Conservation (phyloP, 2,329 filamentous ascomycete genomes). For the Tympanopsis confertula region DNA sequence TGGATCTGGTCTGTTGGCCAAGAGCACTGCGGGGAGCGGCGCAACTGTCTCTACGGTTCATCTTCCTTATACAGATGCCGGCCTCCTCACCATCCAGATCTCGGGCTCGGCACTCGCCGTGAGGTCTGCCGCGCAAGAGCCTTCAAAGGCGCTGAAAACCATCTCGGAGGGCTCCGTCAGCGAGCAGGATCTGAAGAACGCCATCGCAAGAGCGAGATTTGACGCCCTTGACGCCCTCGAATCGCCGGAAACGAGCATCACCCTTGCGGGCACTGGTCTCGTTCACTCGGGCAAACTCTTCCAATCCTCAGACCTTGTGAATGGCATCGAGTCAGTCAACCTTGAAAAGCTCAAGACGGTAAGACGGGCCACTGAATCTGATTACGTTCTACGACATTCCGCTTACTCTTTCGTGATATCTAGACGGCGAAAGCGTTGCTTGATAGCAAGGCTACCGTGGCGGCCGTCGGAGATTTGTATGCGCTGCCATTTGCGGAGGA, state of each 20-base stretch:
- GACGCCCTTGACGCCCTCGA: constrained; percentile 74
- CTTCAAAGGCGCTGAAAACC: constrained; percentile 72
- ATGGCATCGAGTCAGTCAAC: constrained; percentile 70
- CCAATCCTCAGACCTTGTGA: constrained; percentile 69
- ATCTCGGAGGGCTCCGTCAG: constrained; percentile 64
- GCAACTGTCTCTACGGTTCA: constrained; percentile 65
- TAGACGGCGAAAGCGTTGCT: constrained; percentile 82
- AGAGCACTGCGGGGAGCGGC: constrained; percentile 58
- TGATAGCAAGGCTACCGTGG: constrained; percentile 78
- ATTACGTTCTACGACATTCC: constrained; percentile 2
- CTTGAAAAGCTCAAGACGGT: constrained; percentile 77
- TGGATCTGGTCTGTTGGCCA: constrained; percentile 81
- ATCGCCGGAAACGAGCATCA: constrained; percentile 64
- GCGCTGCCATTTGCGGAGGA: constrained; percentile 87
- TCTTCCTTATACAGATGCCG: constrained; percentile 83
- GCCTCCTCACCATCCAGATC: constrained; percentile 75
- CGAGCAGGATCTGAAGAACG: constrained; percentile 84
- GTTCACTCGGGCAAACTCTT: constrained; percentile 72
- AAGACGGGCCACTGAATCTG: constrained; percentile 24
- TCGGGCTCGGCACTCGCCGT: constrained; percentile 65
- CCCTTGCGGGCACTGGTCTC: constrained; percentile 74
- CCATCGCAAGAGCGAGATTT: constrained; percentile 86
- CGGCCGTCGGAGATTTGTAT: constrained; percentile 82
- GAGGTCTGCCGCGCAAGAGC: constrained; percentile 60
- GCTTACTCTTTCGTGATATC: constrained; percentile 2